Percentiles rank a stretch among this genome's conserved stretches.
Evolutionary conservation across 805 yeast genomes (phyloP).

Genomic region (Cyberlindnera galapagoensis): DNA sequence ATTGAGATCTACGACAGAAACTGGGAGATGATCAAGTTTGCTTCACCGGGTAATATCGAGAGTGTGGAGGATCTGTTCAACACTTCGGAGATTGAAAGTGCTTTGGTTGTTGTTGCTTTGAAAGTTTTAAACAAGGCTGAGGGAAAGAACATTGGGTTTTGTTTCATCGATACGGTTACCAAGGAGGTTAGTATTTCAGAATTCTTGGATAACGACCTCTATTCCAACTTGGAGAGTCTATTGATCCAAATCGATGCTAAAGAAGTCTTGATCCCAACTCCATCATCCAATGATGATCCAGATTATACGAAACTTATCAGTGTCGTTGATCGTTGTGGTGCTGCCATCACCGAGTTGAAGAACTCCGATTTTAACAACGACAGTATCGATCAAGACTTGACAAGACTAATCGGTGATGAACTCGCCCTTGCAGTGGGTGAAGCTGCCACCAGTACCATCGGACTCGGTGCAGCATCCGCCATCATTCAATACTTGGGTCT

Average conservation of each 20-base stretch:
- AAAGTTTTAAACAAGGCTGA: constrained; percentile 29
- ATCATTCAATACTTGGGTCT: constrained; percentile 63
- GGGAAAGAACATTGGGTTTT: constrained; percentile 60
- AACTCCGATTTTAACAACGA: constrained; percentile 51
- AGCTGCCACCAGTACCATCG: constrained; percentile 39
- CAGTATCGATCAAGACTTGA: constrained; percentile 72
- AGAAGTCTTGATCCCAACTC: constrained; percentile 62
- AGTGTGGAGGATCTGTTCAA: constrained; percentile 66
- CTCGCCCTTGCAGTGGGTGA: constrained; percentile 51
- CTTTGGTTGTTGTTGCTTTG: constrained; percentile 45
- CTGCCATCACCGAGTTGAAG: constrained; percentile 58
- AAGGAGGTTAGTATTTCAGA: constrained; percentile 66
- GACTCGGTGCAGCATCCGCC: constrained; percentile 62
- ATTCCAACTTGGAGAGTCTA: constrained; percentile 78
- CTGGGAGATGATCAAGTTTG: constrained; percentile 53
- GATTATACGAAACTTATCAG: constrained; percentile 62
- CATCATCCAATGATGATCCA: constrained; percentile 32
- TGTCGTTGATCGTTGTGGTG: constrained; percentile 72
- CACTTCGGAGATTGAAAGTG: constrained; percentile 34
- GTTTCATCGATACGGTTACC: constrained; percentile 70
- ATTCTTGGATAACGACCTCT: constrained; percentile 81
- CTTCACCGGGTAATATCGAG: constrained; percentile 89
- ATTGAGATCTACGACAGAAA: constrained; percentile 70
- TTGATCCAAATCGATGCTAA: constrained; percentile 85
- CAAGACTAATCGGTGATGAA: constrained; percentile 58